Evolutionary conservation across 164 flowering plant genomes (phyloP), one percentile per base, ranked within the genome.

Genomic region (Macadamia tetraphylla): DNA sequence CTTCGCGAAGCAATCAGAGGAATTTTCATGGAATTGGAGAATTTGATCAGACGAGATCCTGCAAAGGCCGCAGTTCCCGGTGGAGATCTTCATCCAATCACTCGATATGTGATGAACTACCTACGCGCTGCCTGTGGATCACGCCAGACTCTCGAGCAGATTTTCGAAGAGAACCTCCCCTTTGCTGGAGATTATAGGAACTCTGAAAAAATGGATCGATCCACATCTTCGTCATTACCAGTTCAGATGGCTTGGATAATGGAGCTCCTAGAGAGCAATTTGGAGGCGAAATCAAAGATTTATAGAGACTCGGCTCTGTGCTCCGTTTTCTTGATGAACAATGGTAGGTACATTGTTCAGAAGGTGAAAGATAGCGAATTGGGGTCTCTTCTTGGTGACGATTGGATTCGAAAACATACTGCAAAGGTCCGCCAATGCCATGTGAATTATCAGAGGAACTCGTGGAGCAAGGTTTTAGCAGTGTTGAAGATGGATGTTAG

Each of bases 41-140:
- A 88, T 75, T 67, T 85, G 67, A 91, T 95, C 44, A 76, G 91
- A 2, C 81, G 94, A 23, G 98, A 95, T 63, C 96, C 96, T 1
- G 89, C 96, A 0, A 89, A 88, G 62, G 70, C 82, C 1, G 76
- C 90, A 0, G 87, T 89, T 11, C 98, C 98, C 10, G 93, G 97
- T 3, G 98, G 98, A 17, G 92, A 89, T 1, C 77, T 88, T 13
- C 99, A 95, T 64, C 97, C 98, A 0, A 89, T 95, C 48, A 95
- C 98, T 1, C 83, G 98, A 0, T 95, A 95, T 29, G 99, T 92
- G 32, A 86, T 95, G 97, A 95, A 95, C 67, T 95, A 95, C 71
- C 82, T 92, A 44, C 81, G 88, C 0, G 97, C 96, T 0, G 97
- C 97, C 0, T 89, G 92, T 43, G 75, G 88, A 3, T 86, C 94